Percentiles rank a stretch among this genome's conserved stretches.
Conservation (phyloP, 768 basidiomycete species). For the Agrocybe praecox region DNA sequence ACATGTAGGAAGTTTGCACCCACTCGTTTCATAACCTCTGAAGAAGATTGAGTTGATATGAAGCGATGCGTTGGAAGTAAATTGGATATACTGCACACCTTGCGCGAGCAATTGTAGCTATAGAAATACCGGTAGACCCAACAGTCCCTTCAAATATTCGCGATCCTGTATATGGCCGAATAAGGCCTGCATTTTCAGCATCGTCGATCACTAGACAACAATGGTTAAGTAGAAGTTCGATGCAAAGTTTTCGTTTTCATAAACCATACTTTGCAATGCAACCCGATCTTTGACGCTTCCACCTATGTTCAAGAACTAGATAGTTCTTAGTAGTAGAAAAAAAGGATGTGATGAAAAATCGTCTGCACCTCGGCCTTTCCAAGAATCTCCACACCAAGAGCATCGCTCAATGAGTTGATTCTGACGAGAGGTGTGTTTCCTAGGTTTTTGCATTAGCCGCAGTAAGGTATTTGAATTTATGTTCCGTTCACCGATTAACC, state of each 20-base stretch:
- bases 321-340: slow-evolving; percentile 38
- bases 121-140: slow-evolving; percentile 94
- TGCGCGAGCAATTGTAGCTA: slow-evolving; percentile 90
- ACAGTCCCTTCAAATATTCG: slow-evolving; percentile 98
- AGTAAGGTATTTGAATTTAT: background rate
- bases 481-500: slow-evolving; percentile 72
- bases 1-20: slow-evolving; percentile 19
- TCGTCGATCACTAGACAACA: slow-evolving; percentile 81
- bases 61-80: background rate
- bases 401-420: slow-evolving; percentile 90
- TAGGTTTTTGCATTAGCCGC: slow-evolving; percentile 27
- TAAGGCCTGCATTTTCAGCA: slow-evolving; percentile 80
- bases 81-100: slow-evolving; percentile 55
- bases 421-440: slow-evolving; percentile 94
- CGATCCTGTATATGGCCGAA: slow-evolving; percentile 86
- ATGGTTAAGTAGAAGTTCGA: background rate
- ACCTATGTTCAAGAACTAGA: slow-evolving; percentile 95
- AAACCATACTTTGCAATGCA: slow-evolving; percentile 76
- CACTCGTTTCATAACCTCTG: slow-evolving; percentile 90
- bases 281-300: slow-evolving; percentile 98
- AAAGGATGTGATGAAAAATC: background rate
- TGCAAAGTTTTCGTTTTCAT: background rate
- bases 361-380: slow-evolving; percentile 87
- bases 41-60: background rate
- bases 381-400: slow-evolving; percentile 90